These are phyloP conservation scores for Oligophagozyma castellii DNA, from an alignment of 1,139 yeast genomes.

Conservation along the genomic window DNA sequence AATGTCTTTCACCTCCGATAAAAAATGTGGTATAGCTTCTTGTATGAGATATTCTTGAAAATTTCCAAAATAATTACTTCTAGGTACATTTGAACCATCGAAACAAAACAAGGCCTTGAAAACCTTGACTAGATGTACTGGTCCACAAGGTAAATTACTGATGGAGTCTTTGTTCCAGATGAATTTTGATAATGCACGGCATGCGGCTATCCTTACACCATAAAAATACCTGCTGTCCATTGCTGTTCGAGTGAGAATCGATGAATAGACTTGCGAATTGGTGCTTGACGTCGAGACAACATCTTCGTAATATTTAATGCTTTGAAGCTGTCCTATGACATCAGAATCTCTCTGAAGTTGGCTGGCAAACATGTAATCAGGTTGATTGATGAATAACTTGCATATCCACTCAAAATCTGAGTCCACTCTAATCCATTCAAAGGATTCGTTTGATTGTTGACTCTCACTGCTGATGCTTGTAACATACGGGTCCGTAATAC, in stretches of 20 bases:
- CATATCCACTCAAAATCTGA: slow-evolving; percentile 98
- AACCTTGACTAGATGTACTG: slow-evolving; percentile 56
- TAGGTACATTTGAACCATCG: slow-evolving; percentile 49
- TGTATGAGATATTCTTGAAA: slow-evolving; percentile 54
- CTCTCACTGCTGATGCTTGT: slow-evolving; percentile 12
- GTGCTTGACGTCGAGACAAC: slow-evolving; percentile 33
- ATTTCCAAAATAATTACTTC: slow-evolving; percentile 68
- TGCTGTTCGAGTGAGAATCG: slow-evolving; percentile 64
- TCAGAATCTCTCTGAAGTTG: slow-evolving; percentile 92
- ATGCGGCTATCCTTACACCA: slow-evolving; percentile 84
- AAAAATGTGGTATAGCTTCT: slow-evolving; percentile 49
- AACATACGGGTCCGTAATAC: background rate
- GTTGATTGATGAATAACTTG: slow-evolving; percentile 65
- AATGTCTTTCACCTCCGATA: slow-evolving; percentile 47
- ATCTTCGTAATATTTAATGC: slow-evolving; percentile 58
- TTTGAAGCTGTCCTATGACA: slow-evolving; percentile 88
- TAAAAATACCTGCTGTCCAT: slow-evolving; percentile 79
- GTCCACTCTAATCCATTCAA: slow-evolving; percentile 95
- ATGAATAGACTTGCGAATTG: slow-evolving; percentile 47
- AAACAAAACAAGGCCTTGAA: slow-evolving; percentile 65
- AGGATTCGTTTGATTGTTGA: slow-evolving; percentile 55
- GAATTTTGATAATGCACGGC: slow-evolving; percentile 55
- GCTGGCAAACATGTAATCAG: slow-evolving; percentile 90
- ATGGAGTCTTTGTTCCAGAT: slow-evolving; percentile 47
- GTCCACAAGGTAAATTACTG: slow-evolving; percentile 46